Base-by-base conservation (phyloP, 305 asterid genomes). In the Fraxinus sp. region DNA sequence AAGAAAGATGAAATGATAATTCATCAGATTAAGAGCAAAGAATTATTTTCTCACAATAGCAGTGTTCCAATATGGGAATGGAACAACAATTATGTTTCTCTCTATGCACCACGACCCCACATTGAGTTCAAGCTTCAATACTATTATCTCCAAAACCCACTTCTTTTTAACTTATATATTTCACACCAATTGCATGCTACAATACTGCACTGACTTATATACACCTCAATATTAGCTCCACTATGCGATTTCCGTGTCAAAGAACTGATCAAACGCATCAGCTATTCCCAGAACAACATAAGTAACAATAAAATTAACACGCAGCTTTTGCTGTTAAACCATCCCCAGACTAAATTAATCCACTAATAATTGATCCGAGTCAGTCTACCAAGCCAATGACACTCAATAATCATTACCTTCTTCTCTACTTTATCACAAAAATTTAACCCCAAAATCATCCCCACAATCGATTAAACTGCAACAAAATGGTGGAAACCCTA, bases 31-130 rank as follows among this genome's bases (percentile, higher is more conserved):
- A 26, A 26, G 28, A 26, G 28, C 28, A 26, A 26, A 26, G 68
- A 57, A 57, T 18, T 57, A 57, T 18, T 57, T 57, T 18, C 55
- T 62, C 55, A 52, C 39, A 66, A 30, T 22, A 72, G 64, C 80
- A 82, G 46, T 74, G 80, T 84, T 86, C 86, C 84, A 82, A 57
- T 84, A 80, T 80, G 84, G 84, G 84, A 84, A 83, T 57, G 70
- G 80, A 80, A 86, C 85, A 86, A 79, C 78, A 78, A 86, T 74
- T 78, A 79, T 74, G 28, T 74, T 87, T 82, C 64, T 83, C 78
- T 79, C 85, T 86, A 82, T 86, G 85, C 89, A 88, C 89, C 87
- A 86, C 86, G 76, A 72, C 86, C 75, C 88, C 90, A 83, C 85
- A 73, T 55, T 82, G 86, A 85, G 82, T 82, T 83, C 87, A 81